These are phyloP conservation scores for Aureobasidium sp. DNA, from an alignment of 2,329 filamentous ascomycete genomes.

Conservation along the genomic window DNA sequence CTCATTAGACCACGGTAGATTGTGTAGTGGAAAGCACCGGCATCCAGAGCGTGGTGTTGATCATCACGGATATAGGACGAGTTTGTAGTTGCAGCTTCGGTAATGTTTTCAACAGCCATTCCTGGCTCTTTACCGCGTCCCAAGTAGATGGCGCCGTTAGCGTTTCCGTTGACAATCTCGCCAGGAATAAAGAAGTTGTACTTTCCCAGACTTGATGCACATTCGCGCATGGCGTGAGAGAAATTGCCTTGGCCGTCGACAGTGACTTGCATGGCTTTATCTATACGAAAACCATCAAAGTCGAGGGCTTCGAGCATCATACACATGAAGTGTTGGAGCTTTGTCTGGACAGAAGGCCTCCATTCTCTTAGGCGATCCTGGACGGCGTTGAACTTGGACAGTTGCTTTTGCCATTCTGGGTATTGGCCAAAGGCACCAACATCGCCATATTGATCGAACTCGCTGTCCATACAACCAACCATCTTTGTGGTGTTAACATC, in stretches of 20 bases:
- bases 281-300: slow-evolving; percentile 58
- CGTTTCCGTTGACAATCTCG: slow-evolving; percentile 55
- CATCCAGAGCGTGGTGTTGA: slow-evolving; percentile 47
- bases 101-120: slow-evolving; percentile 40
- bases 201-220: slow-evolving; percentile 49
- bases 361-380: slow-evolving; percentile 60
- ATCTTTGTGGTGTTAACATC: slow-evolving; percentile 22
- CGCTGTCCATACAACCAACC: slow-evolving; percentile 39
- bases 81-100: slow-evolving; percentile 42
- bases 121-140: slow-evolving; percentile 51
- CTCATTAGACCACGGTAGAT: slow-evolving; percentile 54
- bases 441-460: slow-evolving; percentile 55
- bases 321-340: slow-evolving; percentile 53
- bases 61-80: slow-evolving; percentile 44
- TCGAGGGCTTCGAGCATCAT: slow-evolving; percentile 55
- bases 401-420: slow-evolving; percentile 54
- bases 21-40: slow-evolving; percentile 55
- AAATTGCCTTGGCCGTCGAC: slow-evolving; percentile 53
- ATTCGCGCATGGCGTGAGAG: slow-evolving; percentile 47
- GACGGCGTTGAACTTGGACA: slow-evolving; percentile 58
- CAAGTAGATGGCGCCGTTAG: slow-evolving; percentile 52
- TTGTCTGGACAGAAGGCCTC: slow-evolving; percentile 48
- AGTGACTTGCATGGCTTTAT: slow-evolving; percentile 57
- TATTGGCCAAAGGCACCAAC: slow-evolving; percentile 55
- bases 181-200: slow-evolving; percentile 56